Evolutionary conservation across 495 filamentous ascomycete species (phyloP), one percentile per base, ranked within the genome.

Genomic region (Penicillium manginii): DNA sequence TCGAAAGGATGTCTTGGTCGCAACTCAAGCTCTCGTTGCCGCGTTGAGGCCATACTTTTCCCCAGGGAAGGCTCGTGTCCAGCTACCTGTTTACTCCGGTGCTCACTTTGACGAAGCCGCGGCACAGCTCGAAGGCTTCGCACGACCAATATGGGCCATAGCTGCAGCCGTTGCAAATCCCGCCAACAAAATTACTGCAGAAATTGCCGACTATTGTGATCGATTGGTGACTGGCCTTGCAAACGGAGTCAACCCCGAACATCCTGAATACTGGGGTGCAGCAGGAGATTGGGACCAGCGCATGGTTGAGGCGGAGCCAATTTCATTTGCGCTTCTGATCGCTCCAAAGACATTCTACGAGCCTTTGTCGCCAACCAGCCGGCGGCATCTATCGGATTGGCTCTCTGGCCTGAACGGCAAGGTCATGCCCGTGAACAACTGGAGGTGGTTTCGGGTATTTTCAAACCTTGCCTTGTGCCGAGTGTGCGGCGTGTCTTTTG

Each of bases 291-390:
- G 37, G 26, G 65, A 68, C 23, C 65, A 68, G 26, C 43, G 65
- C 10, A 68, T 68, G 65, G 65, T 68, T 2, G 65, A 68, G 40
- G 60, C 60, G 29, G 66, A 69, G 21, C 54, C 60, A 18, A 66
- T 69, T n/a, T 58, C 66, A 29, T 60, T 60, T 32, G 63, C 66
- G 9, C 55, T 69, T 0, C 33, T 69, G 12, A 49, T 54, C 8
- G 53, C 45, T 0, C 62, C 62, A 3, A 45, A 46, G 47, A 21
- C 29, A 0, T 63, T 68, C 40, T 51, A 59, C 15, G 54, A 55
- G 5, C 15, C 53, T 39, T 18, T 45, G 11, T 33, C 31, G 11
- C 5, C 4, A 11, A 11, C 31, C 4, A 11, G 11, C 11, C 31
- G 11, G 31, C 4, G 11, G 11, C 4, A 33, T 11, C 11, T 65